Conservation (phyloP, 768 basidiomycete genomes). For the Filobasidium floriforme region DNA sequence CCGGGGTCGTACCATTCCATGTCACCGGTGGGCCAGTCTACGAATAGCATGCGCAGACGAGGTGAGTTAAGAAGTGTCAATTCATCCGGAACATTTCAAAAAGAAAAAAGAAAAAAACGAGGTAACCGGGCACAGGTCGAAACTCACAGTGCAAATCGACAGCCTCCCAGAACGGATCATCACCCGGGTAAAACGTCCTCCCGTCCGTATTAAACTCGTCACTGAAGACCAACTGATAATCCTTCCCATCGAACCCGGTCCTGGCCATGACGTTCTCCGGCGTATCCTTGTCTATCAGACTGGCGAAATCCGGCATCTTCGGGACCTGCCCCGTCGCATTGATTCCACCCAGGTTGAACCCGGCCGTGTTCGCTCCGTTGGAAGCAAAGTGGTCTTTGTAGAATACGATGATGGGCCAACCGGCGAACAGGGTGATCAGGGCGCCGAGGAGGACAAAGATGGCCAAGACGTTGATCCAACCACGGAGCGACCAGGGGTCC, state of each 20-base stretch:
- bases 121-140: not conserved
- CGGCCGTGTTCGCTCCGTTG: conserved; percentile 44
- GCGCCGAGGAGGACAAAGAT: conserved; percentile 53
- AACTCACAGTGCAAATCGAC: conserved; percentile 43
- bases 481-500: conserved; percentile 63
- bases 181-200: conserved; percentile 68
- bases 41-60: not conserved
- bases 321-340: conserved; percentile 65
- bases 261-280: conserved; percentile 50
- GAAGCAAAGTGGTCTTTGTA: conserved; percentile 22
- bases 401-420: conserved; percentile 36
- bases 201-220: conserved; percentile 80
- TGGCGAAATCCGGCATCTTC: conserved; percentile 49
- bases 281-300: conserved; percentile 69
- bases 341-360: conserved; percentile 70
- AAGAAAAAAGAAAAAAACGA: not conserved
- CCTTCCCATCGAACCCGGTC: conserved; percentile 53
- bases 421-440: conserved; percentile 40
- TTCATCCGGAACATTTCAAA: not conserved
- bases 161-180: conserved; percentile 63
- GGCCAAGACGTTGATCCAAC: conserved; percentile 71
- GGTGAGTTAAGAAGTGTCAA: not conserved
- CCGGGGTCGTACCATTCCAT: conserved; percentile 81
- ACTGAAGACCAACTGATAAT: conserved; percentile 67
- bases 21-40: conserved; percentile 41